Evolutionary conservation across 768 basidiomycete genomes (phyloP).

Genomic region (Tylopilus balloui): DNA sequence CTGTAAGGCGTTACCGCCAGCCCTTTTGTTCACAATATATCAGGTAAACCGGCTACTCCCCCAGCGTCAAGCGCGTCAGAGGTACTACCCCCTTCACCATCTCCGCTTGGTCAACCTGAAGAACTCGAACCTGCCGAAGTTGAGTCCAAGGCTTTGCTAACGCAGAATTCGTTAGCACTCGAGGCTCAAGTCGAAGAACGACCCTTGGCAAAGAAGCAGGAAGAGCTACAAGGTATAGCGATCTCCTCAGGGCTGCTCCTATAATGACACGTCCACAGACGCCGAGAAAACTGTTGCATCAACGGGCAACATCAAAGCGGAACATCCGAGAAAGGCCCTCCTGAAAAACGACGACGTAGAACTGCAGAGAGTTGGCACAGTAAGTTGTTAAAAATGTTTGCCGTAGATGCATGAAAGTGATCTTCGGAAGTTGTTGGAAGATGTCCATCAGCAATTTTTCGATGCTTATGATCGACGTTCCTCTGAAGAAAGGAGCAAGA

Average conservation of each 20-base stretch:
- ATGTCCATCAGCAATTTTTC: conserved; percentile 78
- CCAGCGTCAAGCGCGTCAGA: conserved; percentile 18
- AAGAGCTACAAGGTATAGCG: conserved; percentile 56
- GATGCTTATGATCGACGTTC: conserved; percentile 50
- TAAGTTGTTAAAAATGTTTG: conserved; percentile 32
- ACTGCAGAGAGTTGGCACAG: conserved; percentile 70
- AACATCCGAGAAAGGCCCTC: conserved; percentile 65
- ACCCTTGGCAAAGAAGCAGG: conserved; percentile 85
- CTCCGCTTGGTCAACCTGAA: conserved; percentile 26
- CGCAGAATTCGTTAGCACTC: conserved; percentile 67
- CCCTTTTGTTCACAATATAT: conserved; percentile 13
- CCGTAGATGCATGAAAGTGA: neutral
- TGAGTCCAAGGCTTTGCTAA: conserved; percentile 53
- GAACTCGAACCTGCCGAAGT: conserved; percentile 44
- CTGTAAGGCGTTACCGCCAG: neutral
- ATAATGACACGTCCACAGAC: conserved; percentile 8
- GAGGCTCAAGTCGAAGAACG: conserved; percentile 84
- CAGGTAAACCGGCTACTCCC: conserved; percentile 18
- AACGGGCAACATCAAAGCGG: conserved; percentile 30
- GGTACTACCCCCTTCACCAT: conserved; percentile 7
- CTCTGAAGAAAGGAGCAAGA: conserved; percentile 26
- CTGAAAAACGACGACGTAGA: conserved; percentile 87
- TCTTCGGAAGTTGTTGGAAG: conserved; percentile 61
- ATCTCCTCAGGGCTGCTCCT: conserved; percentile 8
- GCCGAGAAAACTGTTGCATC: conserved; percentile 13